A percentile compares a stretch with the other conserved stretches of the same genome.
Evolutionary conservation across 2,329 filamentous ascomycete species (phyloP).

Genomic region (Nothophoma quercina): DNA sequence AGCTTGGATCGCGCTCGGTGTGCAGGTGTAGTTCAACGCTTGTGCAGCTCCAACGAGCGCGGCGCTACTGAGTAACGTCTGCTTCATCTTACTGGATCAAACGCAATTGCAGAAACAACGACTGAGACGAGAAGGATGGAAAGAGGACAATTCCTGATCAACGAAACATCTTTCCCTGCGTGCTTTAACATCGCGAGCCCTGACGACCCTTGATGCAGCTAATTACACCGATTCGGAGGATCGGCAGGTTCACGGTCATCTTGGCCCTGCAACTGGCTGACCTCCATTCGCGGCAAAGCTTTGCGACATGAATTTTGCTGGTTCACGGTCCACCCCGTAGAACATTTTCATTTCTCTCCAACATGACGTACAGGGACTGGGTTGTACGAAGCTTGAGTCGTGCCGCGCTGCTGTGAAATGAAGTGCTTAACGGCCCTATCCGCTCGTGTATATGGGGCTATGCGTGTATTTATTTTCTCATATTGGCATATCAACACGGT

Average conservation of each 20-base stretch:
- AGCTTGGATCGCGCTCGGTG: constrained; percentile 41
- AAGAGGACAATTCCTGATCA: neutral
- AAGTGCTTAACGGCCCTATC: neutral
- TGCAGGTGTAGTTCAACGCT: constrained; percentile 46
- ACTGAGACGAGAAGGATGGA: neutral
- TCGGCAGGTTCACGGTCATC: constrained; percentile 1
- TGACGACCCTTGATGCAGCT: constrained; percentile 4
- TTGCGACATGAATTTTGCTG: constrained; percentile 7
- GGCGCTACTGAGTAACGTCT: constrained; percentile 22
- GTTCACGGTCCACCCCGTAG: neutral
- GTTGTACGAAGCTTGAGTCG: constrained; percentile 3
- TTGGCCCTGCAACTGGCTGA: neutral
- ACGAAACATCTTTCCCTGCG: neutral
- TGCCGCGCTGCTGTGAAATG: neutral
- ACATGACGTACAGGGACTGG: neutral
- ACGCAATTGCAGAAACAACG: neutral
- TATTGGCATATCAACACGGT: neutral
- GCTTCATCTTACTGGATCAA: constrained; percentile 21
- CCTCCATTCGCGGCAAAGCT: neutral
- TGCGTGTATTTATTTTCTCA: neutral
- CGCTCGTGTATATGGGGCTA: neutral
- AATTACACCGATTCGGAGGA: constrained; percentile 1
- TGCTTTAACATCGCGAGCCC: constrained; percentile 1
- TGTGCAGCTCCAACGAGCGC: constrained; percentile 28
- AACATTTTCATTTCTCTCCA: neutral